phyloP scores from a whole-genome alignment of 2,329 filamentous ascomycete genomes.

The Fusarium setosum region DNA sequence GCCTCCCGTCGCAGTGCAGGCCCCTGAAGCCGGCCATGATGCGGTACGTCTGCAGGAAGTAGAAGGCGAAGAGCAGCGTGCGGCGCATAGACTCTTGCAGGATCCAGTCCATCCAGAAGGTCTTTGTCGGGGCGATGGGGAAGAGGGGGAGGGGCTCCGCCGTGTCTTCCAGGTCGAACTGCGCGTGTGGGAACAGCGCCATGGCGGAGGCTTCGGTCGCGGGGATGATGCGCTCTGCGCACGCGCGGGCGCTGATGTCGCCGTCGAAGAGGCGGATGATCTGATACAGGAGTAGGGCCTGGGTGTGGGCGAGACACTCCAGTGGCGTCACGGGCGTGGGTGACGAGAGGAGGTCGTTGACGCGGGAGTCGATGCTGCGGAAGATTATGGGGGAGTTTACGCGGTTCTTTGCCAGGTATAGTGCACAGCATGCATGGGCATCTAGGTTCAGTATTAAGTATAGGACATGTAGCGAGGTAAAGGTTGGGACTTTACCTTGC shows the following conservation, averaged over 20 bases:
- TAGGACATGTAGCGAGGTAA: background rate
- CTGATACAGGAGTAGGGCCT: slow-evolving; percentile 62
- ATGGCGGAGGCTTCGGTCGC: slow-evolving; percentile 49
- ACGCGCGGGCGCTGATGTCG: slow-evolving; percentile 54
- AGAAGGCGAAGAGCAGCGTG: slow-evolving; percentile 61
- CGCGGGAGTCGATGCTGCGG: slow-evolving; percentile 58
- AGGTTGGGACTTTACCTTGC: slow-evolving; percentile 57
- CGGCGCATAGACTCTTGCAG: slow-evolving; percentile 65
- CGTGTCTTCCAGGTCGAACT: slow-evolving; percentile 47
- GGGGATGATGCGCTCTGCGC: slow-evolving; percentile 50
- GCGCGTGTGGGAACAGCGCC: slow-evolving; percentile 46
- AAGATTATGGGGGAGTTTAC: slow-evolving; percentile 61
- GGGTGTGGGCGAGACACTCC: slow-evolving; percentile 54
- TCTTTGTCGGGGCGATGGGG: slow-evolving; percentile 53
- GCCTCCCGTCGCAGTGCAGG: slow-evolving; percentile 44
- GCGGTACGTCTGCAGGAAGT: slow-evolving; percentile 54
- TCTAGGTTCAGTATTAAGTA: slow-evolving; percentile 50
- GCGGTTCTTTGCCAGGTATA: slow-evolving; percentile 62
- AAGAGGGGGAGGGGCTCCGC: slow-evolving; percentile 43
- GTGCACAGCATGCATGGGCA: slow-evolving; percentile 62
- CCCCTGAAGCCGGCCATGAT: slow-evolving; percentile 45
- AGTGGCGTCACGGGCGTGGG: slow-evolving; percentile 44
- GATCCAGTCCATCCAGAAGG: slow-evolving; percentile 64
- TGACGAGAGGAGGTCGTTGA: slow-evolving; percentile 54
- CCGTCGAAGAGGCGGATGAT: slow-evolving; percentile 63